A percentile compares a stretch with the other conserved stretches of the same genome.
Evolutionary conservation across 768 basidiomycete genomes (phyloP).

Genomic region (Cantharellus cinnabarinus): DNA sequence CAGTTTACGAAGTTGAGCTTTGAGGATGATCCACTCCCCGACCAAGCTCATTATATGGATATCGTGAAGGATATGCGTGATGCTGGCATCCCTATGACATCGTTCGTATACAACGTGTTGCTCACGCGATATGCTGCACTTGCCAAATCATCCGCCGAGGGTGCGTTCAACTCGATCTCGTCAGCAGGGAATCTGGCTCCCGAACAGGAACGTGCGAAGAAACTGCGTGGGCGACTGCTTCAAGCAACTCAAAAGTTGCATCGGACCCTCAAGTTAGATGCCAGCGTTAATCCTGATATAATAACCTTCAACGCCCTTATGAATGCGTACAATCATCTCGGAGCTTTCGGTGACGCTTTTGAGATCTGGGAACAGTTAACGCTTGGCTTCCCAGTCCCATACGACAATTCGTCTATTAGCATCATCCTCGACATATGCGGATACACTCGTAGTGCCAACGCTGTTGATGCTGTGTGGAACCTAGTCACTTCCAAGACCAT

Average conservation of each 20-base stretch:
- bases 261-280: constrained; percentile 57
- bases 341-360: constrained; percentile 47
- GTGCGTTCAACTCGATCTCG: neutral
- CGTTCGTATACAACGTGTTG: constrained; percentile 46
- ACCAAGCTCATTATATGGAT: constrained; percentile 39
- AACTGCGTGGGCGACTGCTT: constrained; percentile 4
- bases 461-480: constrained; percentile 34
- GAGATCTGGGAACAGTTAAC: constrained; percentile 52
- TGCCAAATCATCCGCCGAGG: neutral
- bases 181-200: neutral
- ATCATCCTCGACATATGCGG: constrained; percentile 79
- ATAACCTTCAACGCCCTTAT: constrained; percentile 67
- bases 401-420: constrained; percentile 45
- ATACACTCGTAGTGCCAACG: constrained; percentile 28
- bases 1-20: constrained; percentile 41
- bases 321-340: constrained; percentile 70
- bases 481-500: constrained; percentile 18
- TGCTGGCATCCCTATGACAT: constrained; percentile 35
- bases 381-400: constrained; percentile 32
- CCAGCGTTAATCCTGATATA: constrained; percentile 49
- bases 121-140: constrained; percentile 19
- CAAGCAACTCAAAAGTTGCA: constrained; percentile 26
- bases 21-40: constrained; percentile 23
- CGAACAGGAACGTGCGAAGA: neutral
- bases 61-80: constrained; percentile 66